A percentile compares a stretch with the other conserved stretches of the same genome.
These are phyloP conservation scores for Willaertia magna DNA, from an alignment of 208 protist genomes.

Conservation along the genomic window DNA sequence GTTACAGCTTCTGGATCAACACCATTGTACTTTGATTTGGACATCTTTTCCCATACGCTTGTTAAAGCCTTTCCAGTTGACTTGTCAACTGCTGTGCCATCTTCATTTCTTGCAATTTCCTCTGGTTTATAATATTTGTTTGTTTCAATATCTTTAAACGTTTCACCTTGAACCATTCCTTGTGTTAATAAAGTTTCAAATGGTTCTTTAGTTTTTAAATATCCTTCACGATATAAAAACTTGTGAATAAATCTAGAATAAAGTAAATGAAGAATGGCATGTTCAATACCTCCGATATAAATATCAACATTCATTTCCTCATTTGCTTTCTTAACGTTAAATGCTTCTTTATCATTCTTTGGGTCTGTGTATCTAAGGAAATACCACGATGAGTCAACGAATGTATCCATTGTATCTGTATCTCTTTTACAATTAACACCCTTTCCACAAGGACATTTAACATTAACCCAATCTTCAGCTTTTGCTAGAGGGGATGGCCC, in stretches of 20 bases:
- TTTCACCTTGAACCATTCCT: constrained; percentile 14
- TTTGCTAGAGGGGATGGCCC: background rate
- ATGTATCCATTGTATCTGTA: constrained; percentile 72
- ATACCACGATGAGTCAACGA: constrained; percentile 72
- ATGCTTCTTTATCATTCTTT: constrained; percentile 28
- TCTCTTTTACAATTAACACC: constrained; percentile 35
- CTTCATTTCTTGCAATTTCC: background rate
- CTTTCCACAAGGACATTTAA: constrained; percentile 18
- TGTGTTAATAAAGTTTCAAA: constrained; percentile 25
- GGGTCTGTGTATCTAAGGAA: constrained; percentile 55
- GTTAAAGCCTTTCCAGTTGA: constrained; percentile 16
- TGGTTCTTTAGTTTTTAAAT: background rate
- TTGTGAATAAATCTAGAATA: constrained; percentile 67
- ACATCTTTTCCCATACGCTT: constrained; percentile 56
- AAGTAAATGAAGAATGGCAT: constrained; percentile 64
- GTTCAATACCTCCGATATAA: constrained; percentile 68
- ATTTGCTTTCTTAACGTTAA: constrained; percentile 23
- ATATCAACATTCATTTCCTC: constrained; percentile 50
- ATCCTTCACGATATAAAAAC: constrained; percentile 25
- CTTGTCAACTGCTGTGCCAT: background rate
- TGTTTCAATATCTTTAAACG: constrained; percentile 4
- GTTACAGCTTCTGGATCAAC: constrained; percentile 43
- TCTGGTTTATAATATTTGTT: constrained; percentile 18
- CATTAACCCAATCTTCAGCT: constrained; percentile 3
- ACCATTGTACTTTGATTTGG: constrained; percentile 61